These are phyloP conservation scores for Plectosphaerella plurivora DNA, from an alignment of 2,329 filamentous ascomycete species.

Conservation along the genomic window DNA sequence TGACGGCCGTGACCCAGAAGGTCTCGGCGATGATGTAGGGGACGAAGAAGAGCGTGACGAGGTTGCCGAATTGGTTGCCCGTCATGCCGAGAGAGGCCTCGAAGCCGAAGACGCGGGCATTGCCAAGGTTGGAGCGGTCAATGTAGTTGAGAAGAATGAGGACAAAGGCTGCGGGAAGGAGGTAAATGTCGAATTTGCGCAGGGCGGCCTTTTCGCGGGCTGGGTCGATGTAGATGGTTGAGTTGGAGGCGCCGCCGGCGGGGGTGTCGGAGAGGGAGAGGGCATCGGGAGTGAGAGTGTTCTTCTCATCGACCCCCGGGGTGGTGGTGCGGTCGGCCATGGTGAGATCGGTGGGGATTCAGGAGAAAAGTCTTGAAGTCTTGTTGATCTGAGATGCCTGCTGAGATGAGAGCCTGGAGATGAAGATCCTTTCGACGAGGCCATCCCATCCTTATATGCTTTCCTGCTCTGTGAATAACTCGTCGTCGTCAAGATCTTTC, in stretches of 20 bases:
- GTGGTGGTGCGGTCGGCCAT: background rate
- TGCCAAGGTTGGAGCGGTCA: conserved; percentile 47
- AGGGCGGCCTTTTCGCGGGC: conserved; percentile 22
- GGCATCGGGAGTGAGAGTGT: background rate
- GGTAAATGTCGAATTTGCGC: conserved; percentile 46
- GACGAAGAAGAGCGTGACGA: conserved; percentile 40
- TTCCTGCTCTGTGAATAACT: background rate
- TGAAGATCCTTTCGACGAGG: background rate
- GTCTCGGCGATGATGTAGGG: conserved; percentile 17
- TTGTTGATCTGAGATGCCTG: too few species aligned
- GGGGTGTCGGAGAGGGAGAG: background rate
- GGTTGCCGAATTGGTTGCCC: conserved; percentile 53
- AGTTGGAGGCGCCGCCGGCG: background rate
- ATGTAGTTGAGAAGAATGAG: conserved; percentile 52
- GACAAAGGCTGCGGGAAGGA: conserved; percentile 44
- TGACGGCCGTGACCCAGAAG: conserved; percentile 16
- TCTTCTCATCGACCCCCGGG: background rate
- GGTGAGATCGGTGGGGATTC: background rate
- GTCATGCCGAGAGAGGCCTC: conserved; percentile 49
- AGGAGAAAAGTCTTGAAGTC: too few species aligned
- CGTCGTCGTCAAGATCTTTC: background rate
- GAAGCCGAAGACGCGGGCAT: conserved; percentile 48
- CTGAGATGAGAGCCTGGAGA: background rate
- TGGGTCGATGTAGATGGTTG: conserved; percentile 1
- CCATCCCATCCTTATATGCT: background rate